Evolutionary conservation across 352 stramenopile species (phyloP).

Genomic region (Phytophthora niederhauseri): DNA sequence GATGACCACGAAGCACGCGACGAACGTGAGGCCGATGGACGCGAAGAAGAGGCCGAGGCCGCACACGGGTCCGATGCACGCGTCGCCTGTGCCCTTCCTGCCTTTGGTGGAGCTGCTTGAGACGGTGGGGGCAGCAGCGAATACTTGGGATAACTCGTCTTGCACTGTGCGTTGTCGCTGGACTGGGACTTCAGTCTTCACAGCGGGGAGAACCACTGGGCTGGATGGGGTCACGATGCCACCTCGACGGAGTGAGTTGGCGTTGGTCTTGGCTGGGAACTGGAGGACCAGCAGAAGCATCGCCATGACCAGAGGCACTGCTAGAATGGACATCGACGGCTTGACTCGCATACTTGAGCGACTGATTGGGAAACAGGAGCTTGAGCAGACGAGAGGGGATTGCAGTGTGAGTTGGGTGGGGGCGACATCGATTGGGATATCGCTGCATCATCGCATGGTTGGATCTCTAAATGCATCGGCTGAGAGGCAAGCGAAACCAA

Average conservation of each 20-base stretch:
- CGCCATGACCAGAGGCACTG: constrained; percentile 18
- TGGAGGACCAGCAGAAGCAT: constrained; percentile 25
- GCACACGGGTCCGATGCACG: constrained; percentile 45
- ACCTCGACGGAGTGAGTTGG: constrained; percentile 30
- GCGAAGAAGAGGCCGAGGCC: constrained; percentile 50
- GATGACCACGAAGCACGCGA: constrained; percentile 41
- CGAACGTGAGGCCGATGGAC: constrained; percentile 41
- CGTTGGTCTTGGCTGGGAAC: constrained; percentile 21
- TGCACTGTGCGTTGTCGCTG: constrained; percentile 26
- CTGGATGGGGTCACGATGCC: constrained; percentile 20
- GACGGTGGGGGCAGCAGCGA: constrained; percentile 14
- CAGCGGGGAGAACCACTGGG: constrained; percentile 11
- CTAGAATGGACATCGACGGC: constrained; percentile 10
- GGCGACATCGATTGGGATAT: neutral
- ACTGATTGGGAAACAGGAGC: neutral
- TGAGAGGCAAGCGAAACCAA: constrained; percentile 21
- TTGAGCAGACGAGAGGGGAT: constrained; percentile 16
- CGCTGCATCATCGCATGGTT: constrained; percentile 14
- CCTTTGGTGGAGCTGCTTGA: constrained; percentile 24
- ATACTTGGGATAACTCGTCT: constrained; percentile 30
- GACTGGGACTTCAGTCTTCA: neutral
- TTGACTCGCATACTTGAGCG: constrained; percentile 22
- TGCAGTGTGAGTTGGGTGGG: neutral
- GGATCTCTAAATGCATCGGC: constrained; percentile 9
- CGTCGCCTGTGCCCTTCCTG: constrained; percentile 34